Conservation (phyloP, 2,329 filamentous ascomycete species). For the Epichloe sylvatica region DNA sequence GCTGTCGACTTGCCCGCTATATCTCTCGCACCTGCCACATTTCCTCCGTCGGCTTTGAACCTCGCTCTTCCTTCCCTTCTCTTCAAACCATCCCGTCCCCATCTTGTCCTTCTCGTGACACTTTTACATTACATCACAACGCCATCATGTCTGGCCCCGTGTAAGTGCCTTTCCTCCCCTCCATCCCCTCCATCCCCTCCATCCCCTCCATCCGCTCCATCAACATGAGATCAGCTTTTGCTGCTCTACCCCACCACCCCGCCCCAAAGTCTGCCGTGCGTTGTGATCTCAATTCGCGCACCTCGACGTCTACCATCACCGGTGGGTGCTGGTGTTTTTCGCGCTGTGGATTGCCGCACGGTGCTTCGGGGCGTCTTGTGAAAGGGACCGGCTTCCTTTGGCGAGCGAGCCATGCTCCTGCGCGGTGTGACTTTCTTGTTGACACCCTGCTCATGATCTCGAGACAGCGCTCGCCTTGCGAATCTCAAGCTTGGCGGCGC, state of each 20-base stretch:
- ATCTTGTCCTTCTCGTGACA: constrained; percentile 1
- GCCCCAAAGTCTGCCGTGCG: constrained; percentile 14
- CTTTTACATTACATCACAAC: constrained; percentile 1
- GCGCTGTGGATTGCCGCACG: not conserved
- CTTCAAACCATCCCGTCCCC: constrained; percentile 8
- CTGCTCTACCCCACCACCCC: constrained; percentile 27
- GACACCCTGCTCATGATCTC: constrained; percentile 23
- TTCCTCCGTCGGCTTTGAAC: constrained; percentile 2
- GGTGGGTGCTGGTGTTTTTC: constrained; percentile 9
- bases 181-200: constrained; percentile 6
- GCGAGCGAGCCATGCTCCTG: not conserved
- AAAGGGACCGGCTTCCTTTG: not conserved
- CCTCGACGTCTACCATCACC: constrained; percentile 11
- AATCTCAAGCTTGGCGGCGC: constrained; percentile 56
- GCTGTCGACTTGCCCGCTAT: constrained; percentile 1
- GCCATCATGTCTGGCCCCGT: constrained; percentile 50
- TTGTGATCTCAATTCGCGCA: constrained; percentile 24
- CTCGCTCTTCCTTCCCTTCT: constrained; percentile 6
- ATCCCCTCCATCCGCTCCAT: not conserved
- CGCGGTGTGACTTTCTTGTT: not conserved
- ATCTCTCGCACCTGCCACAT: constrained; percentile 7
- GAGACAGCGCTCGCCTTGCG: constrained; percentile 56
- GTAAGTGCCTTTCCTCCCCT: constrained; percentile 41
- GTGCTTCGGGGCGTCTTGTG: not conserved
- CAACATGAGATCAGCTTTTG: not conserved